A percentile compares a stretch with the other conserved stretches of the same genome.
Evolutionary conservation across 768 basidiomycete genomes (phyloP).

Genomic region (Chalciporus chontae): DNA sequence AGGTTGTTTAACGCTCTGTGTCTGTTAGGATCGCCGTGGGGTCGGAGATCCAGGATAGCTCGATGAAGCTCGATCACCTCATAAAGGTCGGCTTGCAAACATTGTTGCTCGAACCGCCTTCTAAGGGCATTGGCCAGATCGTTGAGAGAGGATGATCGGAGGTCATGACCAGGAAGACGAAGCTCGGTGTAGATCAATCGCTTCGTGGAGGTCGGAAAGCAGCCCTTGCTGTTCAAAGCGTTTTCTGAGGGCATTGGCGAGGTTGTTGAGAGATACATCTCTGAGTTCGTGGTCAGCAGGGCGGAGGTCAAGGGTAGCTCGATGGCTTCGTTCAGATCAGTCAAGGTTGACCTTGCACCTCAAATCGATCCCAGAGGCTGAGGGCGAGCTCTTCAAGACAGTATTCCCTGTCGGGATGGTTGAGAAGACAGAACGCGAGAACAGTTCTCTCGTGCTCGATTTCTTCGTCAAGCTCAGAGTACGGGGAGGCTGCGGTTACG

Average conservation of each 20-base stretch:
- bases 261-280: conserved; percentile 13
- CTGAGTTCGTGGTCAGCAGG: conserved; percentile 1
- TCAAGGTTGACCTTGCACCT: not conserved
- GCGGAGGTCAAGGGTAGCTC: not conserved
- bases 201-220: not conserved
- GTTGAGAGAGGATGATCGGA: conserved; percentile 2
- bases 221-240: not conserved
- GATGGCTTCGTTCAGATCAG: conserved; percentile 8
- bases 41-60: not conserved
- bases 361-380: conserved; percentile 1
- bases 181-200: conserved; percentile 8
- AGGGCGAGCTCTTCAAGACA: conserved; percentile 8
- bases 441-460: no score
- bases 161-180: not conserved
- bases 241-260: conserved; percentile 3
- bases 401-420: no score
- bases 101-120: not conserved
- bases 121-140: not conserved
- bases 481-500: no score
- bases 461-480: no score
- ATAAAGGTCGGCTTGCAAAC: conserved; percentile 8
- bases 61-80: conserved; percentile 15
- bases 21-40: not conserved
- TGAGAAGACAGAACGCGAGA: no score
- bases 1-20: not conserved